These are phyloP conservation scores for Vigna reflexopilosa DNA, from an alignment of 306 rosid species.

Conservation along the genomic window DNA sequence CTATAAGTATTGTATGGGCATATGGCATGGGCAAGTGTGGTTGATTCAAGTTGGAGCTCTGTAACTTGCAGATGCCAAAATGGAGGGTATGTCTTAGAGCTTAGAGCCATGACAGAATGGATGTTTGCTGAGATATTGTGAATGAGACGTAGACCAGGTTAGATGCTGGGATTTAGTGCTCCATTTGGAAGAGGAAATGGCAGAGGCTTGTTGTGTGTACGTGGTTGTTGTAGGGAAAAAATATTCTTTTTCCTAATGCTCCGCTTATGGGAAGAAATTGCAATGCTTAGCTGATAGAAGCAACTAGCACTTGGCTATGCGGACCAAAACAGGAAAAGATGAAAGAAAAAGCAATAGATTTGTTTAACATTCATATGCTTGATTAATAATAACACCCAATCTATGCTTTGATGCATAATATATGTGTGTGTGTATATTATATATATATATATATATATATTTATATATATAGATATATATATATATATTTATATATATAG, in stretches of 20 bases:
- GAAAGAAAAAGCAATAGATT: slow-evolving; percentile 18
- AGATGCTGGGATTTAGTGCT: not conserved
- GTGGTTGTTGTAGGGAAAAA: slow-evolving; percentile 25
- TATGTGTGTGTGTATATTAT: too few relatives aligned
- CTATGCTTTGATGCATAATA: not conserved
- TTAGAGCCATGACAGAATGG: slow-evolving; percentile 12
- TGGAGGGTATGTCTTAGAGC: not conserved
- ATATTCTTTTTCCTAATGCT: not conserved
- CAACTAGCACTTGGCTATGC: slow-evolving; percentile 6
- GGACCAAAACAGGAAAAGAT: slow-evolving; percentile 16
- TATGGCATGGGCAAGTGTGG: slow-evolving; percentile 2
- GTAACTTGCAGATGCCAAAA: slow-evolving; percentile 7
- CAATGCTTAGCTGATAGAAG: slow-evolving; percentile 18
- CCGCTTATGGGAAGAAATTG: not conserved
- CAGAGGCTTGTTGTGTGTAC: not conserved
- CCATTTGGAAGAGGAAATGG: not conserved
- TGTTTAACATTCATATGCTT: not conserved
- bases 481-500: too few relatives aligned
- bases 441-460: too few relatives aligned
- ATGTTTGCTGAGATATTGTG: slow-evolving; percentile 7
- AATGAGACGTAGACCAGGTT: not conserved
- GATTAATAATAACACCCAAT: not conserved
- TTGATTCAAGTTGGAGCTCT: slow-evolving; percentile 33
- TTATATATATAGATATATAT: not conserved
- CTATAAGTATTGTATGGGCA: not conserved